These are phyloP conservation scores for Vaccinium darrowii DNA, from an alignment of 148 eudicot genomes.

Conservation along the genomic window DNA sequence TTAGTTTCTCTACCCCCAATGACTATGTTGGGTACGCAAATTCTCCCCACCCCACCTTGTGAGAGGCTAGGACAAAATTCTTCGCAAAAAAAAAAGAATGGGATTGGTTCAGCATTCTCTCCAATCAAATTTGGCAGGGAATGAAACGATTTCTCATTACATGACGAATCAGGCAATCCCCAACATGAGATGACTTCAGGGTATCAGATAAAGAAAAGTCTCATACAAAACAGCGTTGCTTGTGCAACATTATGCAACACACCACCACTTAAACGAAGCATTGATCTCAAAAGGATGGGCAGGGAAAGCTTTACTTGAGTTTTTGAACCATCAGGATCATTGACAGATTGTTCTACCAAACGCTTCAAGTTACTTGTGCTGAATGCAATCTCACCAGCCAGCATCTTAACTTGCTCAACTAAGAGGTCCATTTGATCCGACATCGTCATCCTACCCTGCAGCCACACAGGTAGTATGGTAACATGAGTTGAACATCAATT, in stretches of 20 bases:
- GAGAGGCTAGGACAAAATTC: background rate
- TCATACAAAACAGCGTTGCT: background rate
- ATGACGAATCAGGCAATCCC: background rate
- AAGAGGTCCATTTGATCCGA: conserved; percentile 94
- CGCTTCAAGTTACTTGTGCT: conserved; percentile 93
- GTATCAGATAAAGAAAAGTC: background rate
- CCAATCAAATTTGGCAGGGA: background rate
- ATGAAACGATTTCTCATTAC: background rate
- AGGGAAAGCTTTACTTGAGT: conserved; percentile 48
- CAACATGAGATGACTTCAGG: background rate
- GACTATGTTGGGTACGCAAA: background rate
- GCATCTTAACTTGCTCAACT: conserved; percentile 99
- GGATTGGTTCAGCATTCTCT: background rate
- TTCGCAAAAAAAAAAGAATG: background rate
- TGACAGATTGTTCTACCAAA: conserved; percentile 76
- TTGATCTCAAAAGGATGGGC: background rate
- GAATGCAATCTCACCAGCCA: conserved; percentile 97
- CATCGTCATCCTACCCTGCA: conserved; percentile 63
- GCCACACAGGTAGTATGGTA: conserved; percentile 13
- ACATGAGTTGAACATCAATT: conserved; percentile 3
- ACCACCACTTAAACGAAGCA: background rate
- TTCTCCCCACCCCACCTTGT: background rate
- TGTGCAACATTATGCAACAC: background rate
- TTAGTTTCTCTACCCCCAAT: background rate
- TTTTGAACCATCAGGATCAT: conserved; percentile 80